Conservation (phyloP, 495 filamentous ascomycete genomes). For the Amniculicola lignicola region DNA sequence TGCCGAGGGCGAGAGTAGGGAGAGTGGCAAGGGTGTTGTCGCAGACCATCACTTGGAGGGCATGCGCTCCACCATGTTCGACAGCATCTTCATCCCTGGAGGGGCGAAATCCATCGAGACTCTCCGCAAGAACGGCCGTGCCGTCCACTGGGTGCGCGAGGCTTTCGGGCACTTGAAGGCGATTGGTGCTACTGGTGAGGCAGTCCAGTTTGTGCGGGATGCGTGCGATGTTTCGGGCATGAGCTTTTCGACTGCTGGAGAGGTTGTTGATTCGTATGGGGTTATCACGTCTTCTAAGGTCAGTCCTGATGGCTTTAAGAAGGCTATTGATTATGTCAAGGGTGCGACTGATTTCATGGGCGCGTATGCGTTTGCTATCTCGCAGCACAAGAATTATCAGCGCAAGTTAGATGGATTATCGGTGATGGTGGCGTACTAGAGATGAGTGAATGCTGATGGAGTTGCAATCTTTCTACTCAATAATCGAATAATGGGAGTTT, state of each 20-base stretch:
- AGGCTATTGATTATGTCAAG: slow-evolving; percentile 57
- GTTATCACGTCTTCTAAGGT: slow-evolving; percentile 59
- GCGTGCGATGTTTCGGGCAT: slow-evolving; percentile 58
- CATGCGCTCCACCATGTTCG: slow-evolving; percentile 81
- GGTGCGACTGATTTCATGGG: slow-evolving; percentile 62
- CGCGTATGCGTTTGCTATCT: slow-evolving; percentile 63
- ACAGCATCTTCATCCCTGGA: slow-evolving; percentile 76
- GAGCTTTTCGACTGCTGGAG: slow-evolving; percentile 45
- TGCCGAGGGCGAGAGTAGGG: slow-evolving; percentile 51
- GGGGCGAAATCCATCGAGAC: slow-evolving; percentile 59
- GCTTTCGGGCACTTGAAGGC: slow-evolving; percentile 78
- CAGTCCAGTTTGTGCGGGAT: slow-evolving; percentile 59
- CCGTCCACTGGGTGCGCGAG: slow-evolving; percentile 79
- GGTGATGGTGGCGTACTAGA: slow-evolving; percentile 40
- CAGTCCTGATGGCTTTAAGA: slow-evolving; percentile 53
- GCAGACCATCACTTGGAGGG: slow-evolving; percentile 82
- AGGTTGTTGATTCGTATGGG: slow-evolving; percentile 65
- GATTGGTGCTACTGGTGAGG: slow-evolving; percentile 71
- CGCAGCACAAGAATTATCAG: slow-evolving; percentile 66
- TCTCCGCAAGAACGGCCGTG: slow-evolving; percentile 69
- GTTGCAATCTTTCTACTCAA: no score
- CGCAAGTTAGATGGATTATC: slow-evolving; percentile 67
- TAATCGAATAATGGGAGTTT: no score
- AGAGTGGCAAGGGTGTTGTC: slow-evolving; percentile 51
- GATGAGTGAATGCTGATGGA: no score